These are phyloP conservation scores for Agaricus sinodeliciosus DNA, from an alignment of 768 basidiomycete species.

Conservation along the genomic window DNA sequence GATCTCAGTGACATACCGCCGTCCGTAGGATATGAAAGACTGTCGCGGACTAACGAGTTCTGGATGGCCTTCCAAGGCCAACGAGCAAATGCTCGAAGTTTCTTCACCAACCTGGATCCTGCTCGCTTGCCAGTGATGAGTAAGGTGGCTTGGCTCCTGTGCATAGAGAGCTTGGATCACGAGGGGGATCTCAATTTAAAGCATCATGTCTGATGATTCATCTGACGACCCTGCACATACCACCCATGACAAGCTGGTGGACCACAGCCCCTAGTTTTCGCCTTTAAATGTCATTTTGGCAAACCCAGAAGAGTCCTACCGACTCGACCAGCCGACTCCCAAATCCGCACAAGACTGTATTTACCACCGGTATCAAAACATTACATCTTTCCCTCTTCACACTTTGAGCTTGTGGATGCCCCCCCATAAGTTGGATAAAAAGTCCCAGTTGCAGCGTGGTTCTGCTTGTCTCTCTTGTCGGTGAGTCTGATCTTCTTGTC, in stretches of 20 bases:
- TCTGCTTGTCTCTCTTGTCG: conserved; percentile 39
- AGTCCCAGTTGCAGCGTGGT: conserved; percentile 28
- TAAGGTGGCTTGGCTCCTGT: too few species aligned
- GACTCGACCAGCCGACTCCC: background rate
- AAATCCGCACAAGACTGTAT: conserved; percentile 3
- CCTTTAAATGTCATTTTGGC: background rate
- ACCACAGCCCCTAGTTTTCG: background rate
- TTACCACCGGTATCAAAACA: conserved; percentile 1
- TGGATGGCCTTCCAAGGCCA: too few species aligned
- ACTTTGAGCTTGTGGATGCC: conserved; percentile 7
- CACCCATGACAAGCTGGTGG: background rate
- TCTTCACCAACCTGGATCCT: too few species aligned
- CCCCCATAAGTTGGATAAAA: conserved; percentile 8
- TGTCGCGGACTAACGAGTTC: too few species aligned
- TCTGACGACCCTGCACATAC: background rate
- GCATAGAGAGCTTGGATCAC: too few species aligned
- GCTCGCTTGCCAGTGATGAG: too few species aligned
- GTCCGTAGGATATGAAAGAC: too few species aligned
- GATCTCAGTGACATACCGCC: too few species aligned
- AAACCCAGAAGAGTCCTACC: background rate
- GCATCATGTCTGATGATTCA: conserved; percentile 1
- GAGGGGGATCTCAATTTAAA: too few species aligned
- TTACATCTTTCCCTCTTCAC: background rate
- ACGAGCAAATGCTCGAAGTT: too few species aligned
- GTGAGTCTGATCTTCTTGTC: conserved; percentile 20